Evolutionary conservation across 2,329 filamentous ascomycete species (phyloP).

Genomic region (Fusarium heterosporum): DNA sequence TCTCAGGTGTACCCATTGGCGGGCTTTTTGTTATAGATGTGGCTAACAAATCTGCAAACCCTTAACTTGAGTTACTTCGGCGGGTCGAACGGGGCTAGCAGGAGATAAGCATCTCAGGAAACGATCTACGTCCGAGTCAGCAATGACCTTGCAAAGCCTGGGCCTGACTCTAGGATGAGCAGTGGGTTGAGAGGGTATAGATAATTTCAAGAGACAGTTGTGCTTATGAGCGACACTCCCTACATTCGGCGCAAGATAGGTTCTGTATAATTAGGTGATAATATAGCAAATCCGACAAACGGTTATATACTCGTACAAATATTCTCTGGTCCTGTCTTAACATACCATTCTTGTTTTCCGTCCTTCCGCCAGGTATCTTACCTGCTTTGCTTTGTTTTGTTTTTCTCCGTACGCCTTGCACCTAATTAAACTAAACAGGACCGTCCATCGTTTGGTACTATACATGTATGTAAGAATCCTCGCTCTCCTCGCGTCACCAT

Average conservation of each 20-base stretch:
- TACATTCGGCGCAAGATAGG: not conserved
- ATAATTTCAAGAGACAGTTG: not conserved
- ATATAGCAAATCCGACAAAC: not conserved
- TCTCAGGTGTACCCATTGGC: constrained; percentile 18
- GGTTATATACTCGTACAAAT: not conserved
- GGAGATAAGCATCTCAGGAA: constrained; percentile 27
- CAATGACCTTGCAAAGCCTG: not conserved
- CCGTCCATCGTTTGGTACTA: constrained; percentile 4
- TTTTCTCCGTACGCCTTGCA: constrained; percentile 38
- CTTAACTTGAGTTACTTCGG: constrained; percentile 13
- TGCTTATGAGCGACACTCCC: not conserved
- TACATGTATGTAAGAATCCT: constrained; percentile 5
- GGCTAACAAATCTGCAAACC: constrained; percentile 8
- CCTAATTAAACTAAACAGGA: constrained; percentile 12
- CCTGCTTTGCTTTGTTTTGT: constrained; percentile 4
- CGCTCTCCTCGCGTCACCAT: not conserved
- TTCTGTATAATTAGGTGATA: not conserved
- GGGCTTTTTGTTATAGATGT: constrained; percentile 19
- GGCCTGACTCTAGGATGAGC: constrained; percentile 2
- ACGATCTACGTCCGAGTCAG: constrained; percentile 22
- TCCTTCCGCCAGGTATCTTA: constrained; percentile 21
- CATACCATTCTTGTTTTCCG: not conserved
- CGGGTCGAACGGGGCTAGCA: not conserved
- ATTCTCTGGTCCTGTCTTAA: not conserved
- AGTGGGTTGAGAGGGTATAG: too few species aligned